Base-by-base conservation (phyloP, 805 yeast species). In the Tetrapisispora pingtungensis region DNA sequence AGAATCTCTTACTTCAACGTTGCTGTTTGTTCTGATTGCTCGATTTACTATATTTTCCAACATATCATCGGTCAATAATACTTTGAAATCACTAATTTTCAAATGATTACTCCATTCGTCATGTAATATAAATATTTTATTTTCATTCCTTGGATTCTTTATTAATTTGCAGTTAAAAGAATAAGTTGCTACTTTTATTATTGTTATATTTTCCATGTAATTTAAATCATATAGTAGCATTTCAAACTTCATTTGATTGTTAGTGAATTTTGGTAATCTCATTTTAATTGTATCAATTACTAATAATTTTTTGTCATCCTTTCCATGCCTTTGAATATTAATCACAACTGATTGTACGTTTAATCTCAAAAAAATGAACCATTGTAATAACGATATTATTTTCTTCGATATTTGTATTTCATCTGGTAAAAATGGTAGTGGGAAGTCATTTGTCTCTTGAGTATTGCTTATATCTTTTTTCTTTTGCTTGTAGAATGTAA, bases 71-170 rank as follows among this genome's bases (percentile, higher is more conserved):
- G 22, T 15, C 6, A 37, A 8, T 6, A 39, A 39, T 7, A 56
- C 14, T 27, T 44, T 47, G n/a, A 51, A 39, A 33, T 57, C 59
- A 18, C 51, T 53, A 2, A 55, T 18, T 41, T 53, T 52, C 12
- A 54, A 33, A 14, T 43, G 46, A 2, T 58, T 47, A 14, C 49
- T 47, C 61, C 59, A 56, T n/a, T 46, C 43, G 15, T 40, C 14
- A 20, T 19, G 31, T 30, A 35, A 15, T n/a, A 17, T 7, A 13
- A 24, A 4, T 38, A 26, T 4, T 55, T 24, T 22, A 35, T 39
- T 3, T 40, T 40, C 6, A 10, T 27, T 44, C 24, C 38, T 41
- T 10, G 41, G 28, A 28, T 40, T 24, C 7, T 40, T 20, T 10
- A 51, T 36, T 15, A 37, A 28, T 18, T 45, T 47, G 20, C 48